Evolutionary conservation across 345 rosid species (phyloP), one percentile per base, ranked within the genome.

Genomic region (Orychophragmus violaceus): DNA sequence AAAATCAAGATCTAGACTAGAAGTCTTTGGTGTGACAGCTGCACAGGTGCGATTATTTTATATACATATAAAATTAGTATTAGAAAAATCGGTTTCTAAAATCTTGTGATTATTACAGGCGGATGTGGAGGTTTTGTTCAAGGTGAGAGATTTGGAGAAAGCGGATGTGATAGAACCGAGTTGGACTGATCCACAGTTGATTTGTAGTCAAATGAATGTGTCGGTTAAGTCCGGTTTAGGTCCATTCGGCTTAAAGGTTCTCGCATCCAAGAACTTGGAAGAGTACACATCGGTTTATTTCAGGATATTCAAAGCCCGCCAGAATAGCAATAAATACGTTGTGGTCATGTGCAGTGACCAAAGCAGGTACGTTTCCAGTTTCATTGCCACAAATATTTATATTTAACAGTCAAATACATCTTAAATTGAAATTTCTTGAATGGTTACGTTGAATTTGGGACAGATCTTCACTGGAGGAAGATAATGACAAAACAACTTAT

Each of bases 311-410:
- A 85, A 79, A 74, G 36, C 68, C 37, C 67, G 49, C 1, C 37
- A 64, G 53, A 36, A 11, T 6, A 19, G 51, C 59, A 21, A 57
- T 52, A 85, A 82, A 63, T 70, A 77, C 71, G 84, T 75, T 19
- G 98, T 88, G 65, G 81, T 91, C 23, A 85, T 91, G 96, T 88
- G 94, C 76, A 85, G 96, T 78, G 98, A 91, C 80, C 94, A 88
- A 71, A 84, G 83, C 90, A 86, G 84, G 62, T 70, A 74, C 68
- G 49, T 42, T 58, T 16, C 45, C 44, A n/a, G n/a, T n/a, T n/a
- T 52, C 2, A 14, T 11, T 48, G 33, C 52, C 42, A n/a, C 21
- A 58, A 12, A n/a, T 5, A 0, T 32, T 1, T 5, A 8, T 37
- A 12, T 45, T 41, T 37, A 10, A 9, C 32, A 19, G 4, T 17